Evolutionary conservation across 805 yeast species (phyloP).

Genomic region (Saccharomycopsis sp.): DNA sequence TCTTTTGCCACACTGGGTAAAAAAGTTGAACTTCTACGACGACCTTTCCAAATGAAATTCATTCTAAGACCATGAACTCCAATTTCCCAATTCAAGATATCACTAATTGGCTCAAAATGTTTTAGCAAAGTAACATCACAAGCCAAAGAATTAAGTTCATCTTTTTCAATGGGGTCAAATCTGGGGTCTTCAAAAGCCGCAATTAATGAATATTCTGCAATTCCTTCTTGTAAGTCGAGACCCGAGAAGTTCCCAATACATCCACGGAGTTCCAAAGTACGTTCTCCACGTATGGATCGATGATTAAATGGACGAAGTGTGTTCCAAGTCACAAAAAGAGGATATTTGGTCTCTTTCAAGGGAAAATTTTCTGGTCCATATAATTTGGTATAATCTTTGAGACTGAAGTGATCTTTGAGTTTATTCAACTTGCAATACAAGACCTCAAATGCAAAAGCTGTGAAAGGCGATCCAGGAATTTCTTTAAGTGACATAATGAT

Average conservation of each 20-base stretch:
- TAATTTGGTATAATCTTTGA: slow-evolving; percentile 1
- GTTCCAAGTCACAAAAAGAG: slow-evolving; percentile 88
- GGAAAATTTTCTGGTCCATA: slow-evolving; percentile 3
- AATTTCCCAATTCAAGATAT: slow-evolving; percentile 63
- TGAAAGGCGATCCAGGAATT: slow-evolving; percentile 22
- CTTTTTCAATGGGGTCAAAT: slow-evolving; percentile 48
- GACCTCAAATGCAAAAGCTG: slow-evolving; percentile 32
- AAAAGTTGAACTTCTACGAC: slow-evolving; percentile 61
- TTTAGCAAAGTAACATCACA: slow-evolving; percentile 50
- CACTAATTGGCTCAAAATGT: slow-evolving; percentile 42
- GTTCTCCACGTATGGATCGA: no score
- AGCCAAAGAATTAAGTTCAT: slow-evolving; percentile 44
- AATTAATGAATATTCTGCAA: slow-evolving; percentile 47
- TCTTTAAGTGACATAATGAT: no score
- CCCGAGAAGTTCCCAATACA: slow-evolving; percentile 85
- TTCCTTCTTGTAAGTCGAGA: slow-evolving; percentile 44
- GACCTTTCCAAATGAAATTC: slow-evolving; percentile 32
- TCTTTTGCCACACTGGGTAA: slow-evolving; percentile 86
- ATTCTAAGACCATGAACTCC: slow-evolving; percentile 79
- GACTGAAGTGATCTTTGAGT: slow-evolving; percentile 7
- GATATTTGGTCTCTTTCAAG: slow-evolving; percentile 25
- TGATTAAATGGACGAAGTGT: no score
- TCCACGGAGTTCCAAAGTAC: slow-evolving; percentile 50
- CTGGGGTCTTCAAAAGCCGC: slow-evolving; percentile 76
- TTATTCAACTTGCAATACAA: slow-evolving; percentile 24